A percentile compares a stretch with the other conserved stretches of the same genome.
Conservation (phyloP, 1,284 basidiomycete genomes). For the Athelia sp. region DNA sequence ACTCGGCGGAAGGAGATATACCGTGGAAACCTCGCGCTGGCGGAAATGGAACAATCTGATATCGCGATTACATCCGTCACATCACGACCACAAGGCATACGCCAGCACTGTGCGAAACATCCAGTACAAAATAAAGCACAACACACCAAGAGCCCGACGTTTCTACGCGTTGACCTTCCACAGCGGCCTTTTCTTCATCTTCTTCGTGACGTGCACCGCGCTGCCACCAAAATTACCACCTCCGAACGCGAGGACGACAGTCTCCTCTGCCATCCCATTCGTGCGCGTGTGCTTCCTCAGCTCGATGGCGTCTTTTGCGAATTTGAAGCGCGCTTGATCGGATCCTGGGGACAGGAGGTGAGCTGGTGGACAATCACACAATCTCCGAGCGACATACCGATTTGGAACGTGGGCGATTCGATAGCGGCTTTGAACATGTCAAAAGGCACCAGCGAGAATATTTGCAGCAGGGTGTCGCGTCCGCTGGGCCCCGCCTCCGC, state of each 20-base stretch:
- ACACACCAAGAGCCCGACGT: background rate
- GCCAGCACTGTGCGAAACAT: too few relatives aligned
- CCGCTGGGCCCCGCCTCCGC: slow-evolving; percentile 37
- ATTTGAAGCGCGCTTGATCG: slow-evolving; percentile 83
- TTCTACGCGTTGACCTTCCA: slow-evolving; percentile 80
- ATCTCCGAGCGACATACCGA: slow-evolving; percentile 46
- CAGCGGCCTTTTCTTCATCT: slow-evolving; percentile 74
- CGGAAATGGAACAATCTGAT: slow-evolving; percentile 3
- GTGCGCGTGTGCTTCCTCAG: slow-evolving; percentile 66
- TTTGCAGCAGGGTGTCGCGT: slow-evolving; percentile 62
- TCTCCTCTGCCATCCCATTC: slow-evolving; percentile 67
- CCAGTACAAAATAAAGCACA: background rate
- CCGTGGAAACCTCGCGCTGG: background rate
- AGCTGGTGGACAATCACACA: slow-evolving; percentile 13
- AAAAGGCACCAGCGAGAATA: slow-evolving; percentile 74
- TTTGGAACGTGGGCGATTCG: slow-evolving; percentile 71
- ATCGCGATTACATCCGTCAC: too few relatives aligned
- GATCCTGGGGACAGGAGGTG: slow-evolving; percentile 42
- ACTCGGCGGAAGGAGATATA: background rate
- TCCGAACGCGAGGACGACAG: slow-evolving; percentile 82
- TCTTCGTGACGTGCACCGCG: slow-evolving; percentile 81
- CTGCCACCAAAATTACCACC: slow-evolving; percentile 63
- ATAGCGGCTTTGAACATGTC: slow-evolving; percentile 78
- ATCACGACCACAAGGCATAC: too few relatives aligned
- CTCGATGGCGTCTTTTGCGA: slow-evolving; percentile 84